phyloP scores from a whole-genome alignment of 495 filamentous ascomycete species.

The Poronia punctata region DNA sequence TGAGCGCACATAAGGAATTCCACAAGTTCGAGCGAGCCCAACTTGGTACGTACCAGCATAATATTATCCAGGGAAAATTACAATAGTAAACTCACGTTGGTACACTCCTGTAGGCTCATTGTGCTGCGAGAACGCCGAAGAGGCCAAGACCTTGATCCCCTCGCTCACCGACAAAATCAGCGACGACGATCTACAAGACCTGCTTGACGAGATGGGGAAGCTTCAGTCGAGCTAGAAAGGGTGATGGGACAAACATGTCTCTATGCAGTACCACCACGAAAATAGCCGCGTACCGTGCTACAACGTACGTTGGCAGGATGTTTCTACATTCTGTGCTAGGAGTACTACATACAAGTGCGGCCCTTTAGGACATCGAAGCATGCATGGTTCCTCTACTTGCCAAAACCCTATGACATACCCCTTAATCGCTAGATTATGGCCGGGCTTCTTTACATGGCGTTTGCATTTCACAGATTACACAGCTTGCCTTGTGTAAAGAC shows the following conservation, averaged over 20 bases:
- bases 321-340: neutral
- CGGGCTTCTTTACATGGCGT: slow-evolving; percentile 8
- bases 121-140: slow-evolving; percentile 85
- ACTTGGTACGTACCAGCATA: slow-evolving; percentile 57
- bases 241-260: too few relatives aligned
- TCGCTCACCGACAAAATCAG: slow-evolving; percentile 80
- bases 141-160: slow-evolving; percentile 93
- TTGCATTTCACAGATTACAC: slow-evolving; percentile 7
- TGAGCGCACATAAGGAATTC: slow-evolving; percentile 69
- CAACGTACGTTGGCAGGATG: neutral
- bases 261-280: neutral
- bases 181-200: slow-evolving; percentile 77
- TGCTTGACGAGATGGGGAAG: slow-evolving; percentile 86
- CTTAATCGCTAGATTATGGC: slow-evolving; percentile 7
- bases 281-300: neutral
- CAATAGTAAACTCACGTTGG: neutral
- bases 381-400: neutral
- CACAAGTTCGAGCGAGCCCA: slow-evolving; percentile 89
- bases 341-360: neutral
- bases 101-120: slow-evolving; percentile 60
- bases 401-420: neutral
- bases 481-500: slow-evolving; percentile 4
- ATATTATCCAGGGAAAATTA: slow-evolving; percentile 8
- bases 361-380: neutral
- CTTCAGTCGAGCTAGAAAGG: slow-evolving; percentile 37